Conservation (phyloP, 768 basidiomycete genomes). For the Hemileccinum rubropunctum region DNA sequence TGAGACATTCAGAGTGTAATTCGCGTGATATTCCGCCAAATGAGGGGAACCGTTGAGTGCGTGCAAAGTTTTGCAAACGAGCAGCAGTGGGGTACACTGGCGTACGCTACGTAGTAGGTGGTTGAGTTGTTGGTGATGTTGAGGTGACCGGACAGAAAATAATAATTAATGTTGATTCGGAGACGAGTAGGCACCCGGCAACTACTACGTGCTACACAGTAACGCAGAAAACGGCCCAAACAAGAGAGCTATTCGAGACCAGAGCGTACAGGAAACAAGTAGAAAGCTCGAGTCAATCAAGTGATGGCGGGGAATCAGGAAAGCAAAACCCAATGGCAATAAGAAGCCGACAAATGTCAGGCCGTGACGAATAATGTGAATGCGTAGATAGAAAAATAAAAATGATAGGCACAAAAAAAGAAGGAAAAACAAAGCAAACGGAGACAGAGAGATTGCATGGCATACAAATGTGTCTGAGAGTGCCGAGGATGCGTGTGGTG, state of each 20-base stretch:
- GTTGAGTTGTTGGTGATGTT: too few relatives aligned
- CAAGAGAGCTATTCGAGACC: constrained; percentile 24
- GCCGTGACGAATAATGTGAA: constrained; percentile 29
- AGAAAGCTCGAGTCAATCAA: constrained; percentile 28
- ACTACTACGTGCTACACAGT: constrained; percentile 34
- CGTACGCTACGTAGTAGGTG: too few relatives aligned
- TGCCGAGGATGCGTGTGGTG: constrained; percentile 19
- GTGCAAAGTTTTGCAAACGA: too few relatives aligned
- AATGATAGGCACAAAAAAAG: constrained; percentile 16
- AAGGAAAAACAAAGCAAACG: constrained; percentile 25
- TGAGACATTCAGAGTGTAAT: constrained; percentile 88
- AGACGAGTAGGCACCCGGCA: constrained; percentile 33
- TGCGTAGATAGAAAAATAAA: constrained; percentile 32
- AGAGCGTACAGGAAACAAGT: constrained; percentile 31
- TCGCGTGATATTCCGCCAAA: constrained; percentile 96
- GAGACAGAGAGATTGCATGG: constrained; percentile 13
- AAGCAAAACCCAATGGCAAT: constrained; percentile 22
- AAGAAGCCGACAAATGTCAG: constrained; percentile 25
- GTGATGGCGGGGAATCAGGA: not conserved
- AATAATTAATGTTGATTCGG: constrained; percentile 27
- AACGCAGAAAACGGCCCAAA: constrained; percentile 28
- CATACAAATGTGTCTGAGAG: constrained; percentile 27
- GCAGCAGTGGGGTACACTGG: too few relatives aligned
- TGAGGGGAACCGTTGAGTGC: too few relatives aligned
- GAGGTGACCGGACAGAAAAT: not conserved